Percentiles rank a stretch among this genome's conserved stretches.
These are phyloP conservation scores for Pseudogymnoascus sp. DNA, from an alignment of 2,329 filamentous ascomycete genomes.

Conservation along the genomic window DNA sequence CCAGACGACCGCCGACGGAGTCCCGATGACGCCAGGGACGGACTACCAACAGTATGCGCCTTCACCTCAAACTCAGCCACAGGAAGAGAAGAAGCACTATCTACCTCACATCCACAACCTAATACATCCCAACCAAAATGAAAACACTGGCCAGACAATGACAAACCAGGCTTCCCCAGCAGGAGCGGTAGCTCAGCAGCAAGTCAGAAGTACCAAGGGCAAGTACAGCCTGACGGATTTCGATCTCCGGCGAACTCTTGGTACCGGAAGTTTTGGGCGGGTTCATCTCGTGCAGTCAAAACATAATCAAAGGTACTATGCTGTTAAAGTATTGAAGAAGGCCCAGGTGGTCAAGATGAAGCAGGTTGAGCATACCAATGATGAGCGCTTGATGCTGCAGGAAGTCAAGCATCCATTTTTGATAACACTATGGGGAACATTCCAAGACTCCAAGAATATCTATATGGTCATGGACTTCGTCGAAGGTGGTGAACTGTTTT, in stretches of 20 bases:
- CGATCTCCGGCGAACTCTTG: slow-evolving; percentile 79
- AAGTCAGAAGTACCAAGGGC: slow-evolving; percentile 73
- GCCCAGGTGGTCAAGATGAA: slow-evolving; percentile 99
- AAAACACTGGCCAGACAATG: slow-evolving; percentile 31
- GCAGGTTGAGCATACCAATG: slow-evolving; percentile 98
- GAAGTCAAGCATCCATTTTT: slow-evolving; percentile 97
- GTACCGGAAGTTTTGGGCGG: slow-evolving; percentile 92
- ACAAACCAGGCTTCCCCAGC: slow-evolving; percentile 20
- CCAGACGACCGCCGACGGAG: slow-evolving; percentile 15
- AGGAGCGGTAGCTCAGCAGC: slow-evolving; percentile 10
- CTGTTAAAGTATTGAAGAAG: slow-evolving; percentile 98
- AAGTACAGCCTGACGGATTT: slow-evolving; percentile 96
- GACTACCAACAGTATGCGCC: slow-evolving; percentile 21
- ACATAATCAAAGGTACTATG: slow-evolving; percentile 97
- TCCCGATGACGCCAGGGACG: slow-evolving; percentile 28
- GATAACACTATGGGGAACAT: slow-evolving; percentile 97
- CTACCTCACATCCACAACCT: slow-evolving; percentile 77
- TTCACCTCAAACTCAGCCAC: slow-evolving; percentile 23
- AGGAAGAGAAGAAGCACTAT: slow-evolving; percentile 47
- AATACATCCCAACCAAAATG: slow-evolving; percentile 60
- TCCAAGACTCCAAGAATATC: slow-evolving; percentile 88
- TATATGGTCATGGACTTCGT: slow-evolving; percentile 99
- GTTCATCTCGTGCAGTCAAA: slow-evolving; percentile 96
- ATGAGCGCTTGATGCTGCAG: slow-evolving; percentile 91
- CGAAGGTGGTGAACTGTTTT: slow-evolving; percentile 95